Evolutionary conservation across 2,329 filamentous ascomycete genomes (phyloP), one percentile per base, ranked within the genome.

Genomic region (Cladophialophora immunda): DNA sequence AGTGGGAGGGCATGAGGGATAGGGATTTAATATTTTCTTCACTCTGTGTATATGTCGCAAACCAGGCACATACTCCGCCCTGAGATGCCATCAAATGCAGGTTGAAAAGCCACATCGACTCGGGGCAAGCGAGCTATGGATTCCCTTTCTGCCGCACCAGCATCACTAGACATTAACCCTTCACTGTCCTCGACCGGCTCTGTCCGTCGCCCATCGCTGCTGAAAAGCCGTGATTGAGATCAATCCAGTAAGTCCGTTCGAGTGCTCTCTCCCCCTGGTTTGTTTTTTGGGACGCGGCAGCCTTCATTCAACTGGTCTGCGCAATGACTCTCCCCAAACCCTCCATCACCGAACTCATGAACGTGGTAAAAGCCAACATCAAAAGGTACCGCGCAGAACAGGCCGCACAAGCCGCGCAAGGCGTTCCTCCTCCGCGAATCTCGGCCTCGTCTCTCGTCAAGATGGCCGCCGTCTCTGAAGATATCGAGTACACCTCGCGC

Each of bases 331-430:
- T 54, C 15, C 56, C 67, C 5, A 50, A 52, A 52, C 36, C 41
- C 22, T 65, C 67, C 27, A 61, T 68, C 50, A 59, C 41, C 27
- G 63, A 68, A 22, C 55, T 68, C 15, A 62, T 68, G 50, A 36
- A 65, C 27, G 60, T 25, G 15, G 50, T 64, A 11, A 68, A 64
- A 57, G 62, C 53, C 64, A 66, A 60, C 60, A 34, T 69, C 64
- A 58, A 45, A 61, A 56, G 22, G 27, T 55, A 57, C 34, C 54
- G 34, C 27, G 47, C 58, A 58, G 53, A 61, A 58, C 61, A 60
- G 57, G 45, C 62, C 29, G 41, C 29, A 36, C 15, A 22, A 17
- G 25, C 30, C 41, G 25, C 53, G 36, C 34, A 7, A 9, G n/a
- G 41, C 22, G 22, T 15, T 15, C 1, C 8, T 41, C 27, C 13